Evolutionary conservation across 768 basidiomycete species (phyloP).

Genomic region (Leccinellum luteum): DNA sequence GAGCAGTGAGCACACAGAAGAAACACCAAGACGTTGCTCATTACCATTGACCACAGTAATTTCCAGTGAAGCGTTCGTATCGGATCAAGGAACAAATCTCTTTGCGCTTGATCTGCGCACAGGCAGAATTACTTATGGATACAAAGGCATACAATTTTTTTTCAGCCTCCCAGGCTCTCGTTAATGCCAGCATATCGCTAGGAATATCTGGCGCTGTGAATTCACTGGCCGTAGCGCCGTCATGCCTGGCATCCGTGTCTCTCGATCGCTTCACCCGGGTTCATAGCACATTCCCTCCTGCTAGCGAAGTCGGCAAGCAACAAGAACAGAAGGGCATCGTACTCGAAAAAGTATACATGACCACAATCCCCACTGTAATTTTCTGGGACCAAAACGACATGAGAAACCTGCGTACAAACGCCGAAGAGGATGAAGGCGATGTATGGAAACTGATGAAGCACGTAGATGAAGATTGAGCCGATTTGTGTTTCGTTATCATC

Average conservation of each 20-base stretch:
- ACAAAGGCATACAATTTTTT: constrained; percentile 49
- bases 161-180: not conserved
- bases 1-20: constrained; percentile 55
- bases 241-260: constrained; percentile 56
- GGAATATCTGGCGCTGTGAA: constrained; percentile 71
- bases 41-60: not conserved
- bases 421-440: constrained; percentile 49
- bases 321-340: constrained; percentile 59
- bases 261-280: constrained; percentile 71
- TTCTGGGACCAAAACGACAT: constrained; percentile 54
- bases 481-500: not conserved
- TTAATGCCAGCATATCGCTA: constrained; percentile 23
- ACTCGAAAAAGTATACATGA: constrained; percentile 62
- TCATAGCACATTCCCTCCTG: constrained; percentile 58
- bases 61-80: constrained; percentile 63
- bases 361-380: constrained; percentile 57
- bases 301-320: constrained; percentile 43
- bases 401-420: constrained; percentile 9
- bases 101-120: constrained; percentile 68
- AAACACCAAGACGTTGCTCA: not conserved
- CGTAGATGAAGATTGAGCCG: constrained; percentile 31
- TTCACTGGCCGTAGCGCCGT: constrained; percentile 57
- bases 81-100: constrained; percentile 63
- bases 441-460: constrained; percentile 69
- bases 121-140: constrained; percentile 61